Evolutionary conservation across 129 eudicot genomes (phyloP), one percentile per base, ranked within the genome.

Genomic region (Lactuca saligna): DNA sequence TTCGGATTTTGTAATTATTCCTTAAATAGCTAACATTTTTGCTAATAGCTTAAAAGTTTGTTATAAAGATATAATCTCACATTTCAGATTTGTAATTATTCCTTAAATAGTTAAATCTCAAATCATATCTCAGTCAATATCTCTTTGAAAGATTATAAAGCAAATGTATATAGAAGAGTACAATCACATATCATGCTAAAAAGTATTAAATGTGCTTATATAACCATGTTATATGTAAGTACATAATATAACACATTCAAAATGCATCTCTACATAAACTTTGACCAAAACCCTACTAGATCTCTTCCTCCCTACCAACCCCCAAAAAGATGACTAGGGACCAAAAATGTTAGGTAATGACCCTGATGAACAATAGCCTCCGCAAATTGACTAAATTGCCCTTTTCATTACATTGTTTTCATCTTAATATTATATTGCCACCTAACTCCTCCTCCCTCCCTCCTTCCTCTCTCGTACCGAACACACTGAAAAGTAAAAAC

Each of bases 221-320:
- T 25, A 25, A 25, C 29, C 29, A 25, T 25, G 29, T 25, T 25
- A 25, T 25, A 25, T 25, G 29, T 25, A 25, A 25, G 29, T 10
- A 2, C n/a, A 3, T 3, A 3, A 10, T 3, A 58, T 58, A 35
- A 59, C 44, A 59, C 42, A 32, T 59, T 25, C 50, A 61, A 37
- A 65, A 65, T 55, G 3, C 71, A 6, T 66, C 25, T 50, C 48
- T 32, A 49, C 49, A 20, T 2, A 17, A 65, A 17, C 20, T 44
- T 65, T 65, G 70, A 65, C 70, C n/a, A 48, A 65, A 66, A 46
- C 32, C 48, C 46, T 25, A 32, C 46, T 25, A 32, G 34, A 46
- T 58, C 58, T 8, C 42, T 14, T 57, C 55, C 44, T 57, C 29
- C 74, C 65, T 57, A 70, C 75, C 75, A 70, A 70, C 66, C 75